Percentiles rank a stretch among this genome's conserved stretches.
These are phyloP conservation scores for Cordyceps militaris DNA, from an alignment of 2,329 filamentous ascomycete species.

Conservation along the genomic window DNA sequence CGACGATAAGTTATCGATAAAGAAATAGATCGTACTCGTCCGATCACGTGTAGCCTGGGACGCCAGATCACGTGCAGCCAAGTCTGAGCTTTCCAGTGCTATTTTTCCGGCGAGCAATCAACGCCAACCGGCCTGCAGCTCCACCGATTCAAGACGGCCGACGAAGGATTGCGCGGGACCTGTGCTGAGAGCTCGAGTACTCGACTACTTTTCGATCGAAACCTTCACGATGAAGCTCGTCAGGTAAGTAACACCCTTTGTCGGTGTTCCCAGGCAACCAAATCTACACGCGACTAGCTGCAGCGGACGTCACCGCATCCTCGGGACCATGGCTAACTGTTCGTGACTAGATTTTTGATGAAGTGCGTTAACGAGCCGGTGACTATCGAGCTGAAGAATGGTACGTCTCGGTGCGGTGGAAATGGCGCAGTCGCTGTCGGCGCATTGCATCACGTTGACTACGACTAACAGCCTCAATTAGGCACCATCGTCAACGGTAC, in stretches of 20 bases:
- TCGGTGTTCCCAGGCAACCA: background rate
- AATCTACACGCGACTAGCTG: conserved; percentile 34
- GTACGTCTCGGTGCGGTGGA: conserved; percentile 39
- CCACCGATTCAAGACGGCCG: conserved; percentile 11
- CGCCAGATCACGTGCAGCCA: conserved; percentile 2
- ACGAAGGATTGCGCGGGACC: conserved; percentile 11
- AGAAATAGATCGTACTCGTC: background rate
- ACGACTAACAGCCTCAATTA: conserved; percentile 28
- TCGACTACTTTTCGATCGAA: background rate
- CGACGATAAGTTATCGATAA: background rate
- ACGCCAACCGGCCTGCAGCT: conserved; percentile 8
- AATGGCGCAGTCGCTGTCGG: background rate
- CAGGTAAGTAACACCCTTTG: conserved; percentile 55
- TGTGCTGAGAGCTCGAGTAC: background rate
- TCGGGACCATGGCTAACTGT: conserved; percentile 19
- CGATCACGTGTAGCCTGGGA: conserved; percentile 3
- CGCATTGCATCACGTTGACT: background rate
- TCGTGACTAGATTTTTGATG: conserved; percentile 77
- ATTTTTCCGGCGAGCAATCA: conserved; percentile 9
- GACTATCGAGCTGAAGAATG: conserved; percentile 97
- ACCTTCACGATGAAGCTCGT: conserved; percentile 83
- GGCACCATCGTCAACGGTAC: conserved; percentile 95
- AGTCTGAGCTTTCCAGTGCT: background rate
- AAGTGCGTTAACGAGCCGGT: conserved; percentile 99
- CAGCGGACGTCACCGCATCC: background rate